phyloP scores from a whole-genome alignment of 2,329 filamentous ascomycete species.

The Monilinia vaccinii-corymbosi region DNA sequence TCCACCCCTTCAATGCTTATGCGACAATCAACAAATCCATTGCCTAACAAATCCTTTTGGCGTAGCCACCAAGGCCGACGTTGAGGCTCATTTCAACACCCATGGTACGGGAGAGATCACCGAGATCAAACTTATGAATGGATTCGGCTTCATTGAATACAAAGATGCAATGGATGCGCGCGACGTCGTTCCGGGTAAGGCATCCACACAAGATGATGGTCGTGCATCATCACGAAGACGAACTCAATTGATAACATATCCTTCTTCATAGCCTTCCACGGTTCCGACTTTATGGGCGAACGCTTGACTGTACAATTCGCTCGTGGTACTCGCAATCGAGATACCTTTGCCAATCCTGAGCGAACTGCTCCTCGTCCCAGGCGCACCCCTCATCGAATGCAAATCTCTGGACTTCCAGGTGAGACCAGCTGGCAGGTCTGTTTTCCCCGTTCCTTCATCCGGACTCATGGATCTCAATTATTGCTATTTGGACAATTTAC shows the following conservation, averaged over 20 bases:
- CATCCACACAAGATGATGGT: constrained; percentile 10
- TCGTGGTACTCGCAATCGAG: constrained; percentile 68
- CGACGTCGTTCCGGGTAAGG: constrained; percentile 92
- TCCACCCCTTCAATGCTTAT: not conserved
- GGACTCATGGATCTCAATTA: constrained; percentile 32
- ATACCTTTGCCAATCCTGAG: constrained; percentile 52
- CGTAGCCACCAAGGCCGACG: constrained; percentile 88
- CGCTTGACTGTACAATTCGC: constrained; percentile 97
- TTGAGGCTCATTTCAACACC: constrained; percentile 89
- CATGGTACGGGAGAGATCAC: constrained; percentile 97
- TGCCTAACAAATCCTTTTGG: not conserved
- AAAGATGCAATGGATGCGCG: constrained; percentile 97
- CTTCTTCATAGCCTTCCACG: constrained; percentile 53
- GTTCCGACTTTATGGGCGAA: constrained; percentile 96
- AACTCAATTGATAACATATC: constrained; percentile 11
- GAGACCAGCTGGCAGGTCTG: constrained; percentile 99
- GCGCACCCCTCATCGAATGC: constrained; percentile 93
- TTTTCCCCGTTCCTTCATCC: constrained; percentile 51
- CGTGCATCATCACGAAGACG: constrained; percentile 13
- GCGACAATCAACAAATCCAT: not conserved
- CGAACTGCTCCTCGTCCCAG: constrained; percentile 71
- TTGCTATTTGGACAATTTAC: constrained; percentile 31
- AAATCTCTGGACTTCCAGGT: constrained; percentile 89
- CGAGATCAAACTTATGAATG: constrained; percentile 99
- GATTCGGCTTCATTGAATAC: constrained; percentile 99